Percentiles rank a stretch among this genome's conserved stretches.
These are phyloP conservation scores for Prillingera fragicola DNA, from an alignment of 1,284 basidiomycete species.

Conservation along the genomic window DNA sequence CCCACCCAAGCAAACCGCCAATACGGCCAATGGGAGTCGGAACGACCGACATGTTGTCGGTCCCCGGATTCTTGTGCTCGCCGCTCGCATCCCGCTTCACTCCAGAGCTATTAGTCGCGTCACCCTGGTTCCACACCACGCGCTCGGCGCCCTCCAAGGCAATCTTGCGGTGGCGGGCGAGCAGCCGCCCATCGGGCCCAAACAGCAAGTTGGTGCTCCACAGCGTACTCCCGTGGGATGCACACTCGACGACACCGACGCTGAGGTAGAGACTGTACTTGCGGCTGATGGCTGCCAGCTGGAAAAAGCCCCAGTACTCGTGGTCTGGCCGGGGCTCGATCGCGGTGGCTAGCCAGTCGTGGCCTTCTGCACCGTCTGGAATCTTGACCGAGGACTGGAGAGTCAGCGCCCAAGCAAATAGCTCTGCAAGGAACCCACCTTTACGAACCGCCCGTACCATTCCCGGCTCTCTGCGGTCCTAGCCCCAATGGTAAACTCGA, in stretches of 20 bases:
- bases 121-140: slow-evolving; percentile 61
- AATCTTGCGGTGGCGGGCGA: slow-evolving; percentile 66
- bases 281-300: slow-evolving; percentile 20
- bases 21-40: slow-evolving; percentile 50
- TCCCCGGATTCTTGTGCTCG: slow-evolving; percentile 8
- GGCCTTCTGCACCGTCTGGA: slow-evolving; percentile 20
- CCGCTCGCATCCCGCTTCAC: slow-evolving; percentile 33
- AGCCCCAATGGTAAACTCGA: slow-evolving; percentile 29
- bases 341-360: slow-evolving; percentile 16
- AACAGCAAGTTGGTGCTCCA: slow-evolving; percentile 67
- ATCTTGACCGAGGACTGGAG: slow-evolving; percentile 18
- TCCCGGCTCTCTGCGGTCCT: slow-evolving; percentile 28
- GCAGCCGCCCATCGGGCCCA: slow-evolving; percentile 55
- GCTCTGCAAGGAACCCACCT: slow-evolving; percentile 14
- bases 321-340: slow-evolving; percentile 3
- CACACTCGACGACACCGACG: slow-evolving; percentile 63
- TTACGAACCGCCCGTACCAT: slow-evolving; percentile 49
- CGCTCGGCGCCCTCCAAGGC: slow-evolving; percentile 65
- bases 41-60: slow-evolving; percentile 42
- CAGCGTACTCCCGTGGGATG: slow-evolving; percentile 56
- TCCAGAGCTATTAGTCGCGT: slow-evolving; percentile 28
- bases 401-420: neutral
- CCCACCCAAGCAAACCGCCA: slow-evolving; percentile 66
- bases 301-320: slow-evolving; percentile 21
- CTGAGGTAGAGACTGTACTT: slow-evolving; percentile 54